phyloP scores from a whole-genome alignment of 768 basidiomycete genomes.

The Sarcodon sp. region DNA sequence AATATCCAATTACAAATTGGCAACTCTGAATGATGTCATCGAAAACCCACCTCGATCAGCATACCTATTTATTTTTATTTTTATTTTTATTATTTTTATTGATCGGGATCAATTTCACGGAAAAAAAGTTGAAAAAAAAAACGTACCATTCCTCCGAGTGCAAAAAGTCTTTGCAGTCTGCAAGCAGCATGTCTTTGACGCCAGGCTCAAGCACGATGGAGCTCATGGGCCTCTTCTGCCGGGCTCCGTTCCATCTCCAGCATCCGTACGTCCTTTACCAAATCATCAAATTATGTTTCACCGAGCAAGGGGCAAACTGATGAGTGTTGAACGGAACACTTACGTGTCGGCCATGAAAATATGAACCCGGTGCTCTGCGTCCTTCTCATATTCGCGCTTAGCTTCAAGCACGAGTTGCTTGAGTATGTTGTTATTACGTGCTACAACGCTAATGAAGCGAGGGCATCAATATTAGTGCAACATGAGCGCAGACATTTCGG shows the following conservation, averaged over 20 bases:
- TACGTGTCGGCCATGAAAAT: constrained; percentile 86
- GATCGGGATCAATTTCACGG: constrained; percentile 6
- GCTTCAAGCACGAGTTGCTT: constrained; percentile 82
- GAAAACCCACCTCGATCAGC: constrained; percentile 67
- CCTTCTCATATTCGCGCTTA: constrained; percentile 82
- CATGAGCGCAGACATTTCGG: constrained; percentile 9
- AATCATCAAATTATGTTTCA: constrained; percentile 1
- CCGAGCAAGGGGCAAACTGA: background rate
- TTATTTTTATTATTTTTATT: no score
- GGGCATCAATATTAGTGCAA: constrained; percentile 1
- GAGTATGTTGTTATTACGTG: constrained; percentile 77
- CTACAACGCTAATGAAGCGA: constrained; percentile 49
- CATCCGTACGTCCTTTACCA: constrained; percentile 46
- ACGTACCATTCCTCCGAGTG: constrained; percentile 76
- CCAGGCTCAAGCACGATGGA: constrained; percentile 87
- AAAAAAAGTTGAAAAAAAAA: constrained; percentile 6
- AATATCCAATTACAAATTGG: constrained; percentile 5
- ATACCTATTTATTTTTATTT: constrained; percentile 51
- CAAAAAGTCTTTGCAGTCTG: constrained; percentile 79
- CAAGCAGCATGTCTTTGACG: constrained; percentile 82
- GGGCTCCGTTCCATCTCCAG: constrained; percentile 84
- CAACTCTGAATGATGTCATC: background rate
- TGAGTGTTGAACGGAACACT: constrained; percentile 18
- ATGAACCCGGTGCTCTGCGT: constrained; percentile 82
- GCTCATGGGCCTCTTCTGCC: constrained; percentile 83